phyloP scores from a whole-genome alignment of 2,329 filamentous ascomycete genomes.

The Pseudocercospora fijiensis region DNA sequence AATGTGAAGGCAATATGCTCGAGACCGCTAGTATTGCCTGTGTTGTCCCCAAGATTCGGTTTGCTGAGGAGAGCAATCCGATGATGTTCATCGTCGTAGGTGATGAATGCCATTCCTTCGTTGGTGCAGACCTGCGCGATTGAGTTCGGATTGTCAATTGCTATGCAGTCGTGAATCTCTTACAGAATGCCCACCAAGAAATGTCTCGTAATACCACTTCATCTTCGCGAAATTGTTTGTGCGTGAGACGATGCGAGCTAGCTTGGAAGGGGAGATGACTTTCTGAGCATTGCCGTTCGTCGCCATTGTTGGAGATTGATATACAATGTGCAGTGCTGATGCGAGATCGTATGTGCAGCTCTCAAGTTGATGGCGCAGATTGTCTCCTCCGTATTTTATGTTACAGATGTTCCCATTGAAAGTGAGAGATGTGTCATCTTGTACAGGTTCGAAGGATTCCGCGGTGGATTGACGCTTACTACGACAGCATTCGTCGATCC shows the following conservation, averaged over 20 bases:
- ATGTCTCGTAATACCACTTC: constrained; percentile 31
- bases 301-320: not conserved
- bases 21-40: constrained; percentile 19
- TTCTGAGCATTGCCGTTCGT: not conserved
- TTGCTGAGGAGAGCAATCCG: constrained; percentile 27
- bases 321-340: not conserved
- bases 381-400: not conserved
- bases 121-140: constrained; percentile 21
- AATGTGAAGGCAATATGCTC: constrained; percentile 35
- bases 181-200: constrained; percentile 27
- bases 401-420: not conserved
- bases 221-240: constrained; percentile 29
- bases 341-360: not conserved
- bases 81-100: constrained; percentile 35
- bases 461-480: not conserved
- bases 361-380: not conserved
- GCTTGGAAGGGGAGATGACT: constrained; percentile 3
- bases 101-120: constrained; percentile 27
- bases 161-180: too few species aligned
- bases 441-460: not conserved
- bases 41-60: constrained; percentile 19
- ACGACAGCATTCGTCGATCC: not conserved
- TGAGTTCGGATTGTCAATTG: not conserved
- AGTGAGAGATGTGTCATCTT: not conserved
- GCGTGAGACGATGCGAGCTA: constrained; percentile 35